Base-by-base conservation (phyloP, 1,139 yeast genomes). In the Lodderomyces beijingensis region DNA sequence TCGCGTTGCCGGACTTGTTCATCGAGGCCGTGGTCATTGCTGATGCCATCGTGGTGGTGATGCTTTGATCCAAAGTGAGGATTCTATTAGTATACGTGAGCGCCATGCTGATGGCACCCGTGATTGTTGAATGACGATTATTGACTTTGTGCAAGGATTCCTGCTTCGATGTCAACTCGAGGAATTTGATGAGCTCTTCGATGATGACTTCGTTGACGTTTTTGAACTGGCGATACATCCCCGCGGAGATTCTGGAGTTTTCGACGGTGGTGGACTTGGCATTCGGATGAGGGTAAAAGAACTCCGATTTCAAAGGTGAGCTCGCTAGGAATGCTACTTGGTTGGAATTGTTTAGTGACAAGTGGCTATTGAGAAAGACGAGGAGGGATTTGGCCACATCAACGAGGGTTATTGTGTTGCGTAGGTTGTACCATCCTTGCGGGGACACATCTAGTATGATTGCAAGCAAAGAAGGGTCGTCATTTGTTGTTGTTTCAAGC, bases 211-310 rank as follows among this genome's bases (percentile, higher is more conserved):
- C 93, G 53, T 89, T 95, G 23, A 91, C 83, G 31, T 77, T 70
- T 41, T 85, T 70, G 50, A 91, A 91, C 52, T 87, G 95, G 44
- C 96, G 63, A 52, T 91, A 89, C 88, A 91, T 87, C 37, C 60
- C 59, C 43, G 52, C 45, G 6, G 36, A 32, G 4, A 33, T 33
- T 4, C 18, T 5, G 4, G 27, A 24, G 39, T 54, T 46, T 34
- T 51, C 57, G 33, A 53, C 55, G 15, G 50, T 47, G 26, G 48
- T 50, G 18, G 45, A 44, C 1, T 65, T 60, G 9, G 22, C 13
- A n/a, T 12, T 23, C 2, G 35, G 29, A 30, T 61, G 62, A 0
- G 98, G 97, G 50, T 82, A 87, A 14, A 91, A 53, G 46, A 84
- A 77, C 44, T 66, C 64, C 0, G 94, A 80, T 0, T 91, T 88